A percentile compares a stretch with the other conserved stretches of the same genome.
phyloP scores from a whole-genome alignment of 148 eudicot species.

The Linanthus parryae region DNA sequence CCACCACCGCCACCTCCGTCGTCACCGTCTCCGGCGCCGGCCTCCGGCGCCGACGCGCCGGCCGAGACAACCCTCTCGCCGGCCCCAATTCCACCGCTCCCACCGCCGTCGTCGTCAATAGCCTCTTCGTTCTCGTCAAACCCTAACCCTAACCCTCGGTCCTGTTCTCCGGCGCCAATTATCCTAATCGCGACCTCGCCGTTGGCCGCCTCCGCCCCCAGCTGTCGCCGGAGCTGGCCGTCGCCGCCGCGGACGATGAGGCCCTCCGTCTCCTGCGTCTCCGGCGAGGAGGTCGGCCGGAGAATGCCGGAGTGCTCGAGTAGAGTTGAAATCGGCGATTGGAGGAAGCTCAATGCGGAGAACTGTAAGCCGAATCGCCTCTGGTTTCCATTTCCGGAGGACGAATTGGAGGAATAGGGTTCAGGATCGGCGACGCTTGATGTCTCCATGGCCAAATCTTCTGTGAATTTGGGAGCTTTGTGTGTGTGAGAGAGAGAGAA shows the following conservation, averaged over 20 bases:
- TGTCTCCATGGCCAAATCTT: conserved; percentile 14
- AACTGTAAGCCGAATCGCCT: conserved; percentile 13
- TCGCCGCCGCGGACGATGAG: not conserved
- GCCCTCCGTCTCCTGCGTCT: conserved; percentile 15
- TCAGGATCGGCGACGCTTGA: conserved; percentile 3
- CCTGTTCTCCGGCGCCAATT: conserved; percentile 21
- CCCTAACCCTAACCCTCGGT: not conserved
- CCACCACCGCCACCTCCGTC: conserved; percentile 8
- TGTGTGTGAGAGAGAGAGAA: too few species aligned
- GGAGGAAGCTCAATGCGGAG: conserved; percentile 26
- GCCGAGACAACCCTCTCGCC: conserved; percentile 8
- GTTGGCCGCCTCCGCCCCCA: not conserved
- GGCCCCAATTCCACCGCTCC: conserved; percentile 12
- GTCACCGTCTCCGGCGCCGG: conserved; percentile 6
- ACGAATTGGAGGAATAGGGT: not conserved
- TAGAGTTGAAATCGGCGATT: conserved; percentile 28
- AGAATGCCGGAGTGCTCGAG: conserved; percentile 34
- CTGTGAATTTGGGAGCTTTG: not conserved
- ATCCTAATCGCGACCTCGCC: conserved; percentile 47
- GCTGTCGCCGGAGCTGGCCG: conserved; percentile 3
- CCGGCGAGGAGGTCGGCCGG: conserved; percentile 14
- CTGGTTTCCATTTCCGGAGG: not conserved
- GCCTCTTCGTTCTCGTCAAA: conserved; percentile 5
- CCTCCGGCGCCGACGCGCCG: conserved; percentile 3
- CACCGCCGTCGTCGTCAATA: not conserved